These are phyloP conservation scores for Misopates orontium DNA, from an alignment of 257 asterid genomes.

Conservation along the genomic window DNA sequence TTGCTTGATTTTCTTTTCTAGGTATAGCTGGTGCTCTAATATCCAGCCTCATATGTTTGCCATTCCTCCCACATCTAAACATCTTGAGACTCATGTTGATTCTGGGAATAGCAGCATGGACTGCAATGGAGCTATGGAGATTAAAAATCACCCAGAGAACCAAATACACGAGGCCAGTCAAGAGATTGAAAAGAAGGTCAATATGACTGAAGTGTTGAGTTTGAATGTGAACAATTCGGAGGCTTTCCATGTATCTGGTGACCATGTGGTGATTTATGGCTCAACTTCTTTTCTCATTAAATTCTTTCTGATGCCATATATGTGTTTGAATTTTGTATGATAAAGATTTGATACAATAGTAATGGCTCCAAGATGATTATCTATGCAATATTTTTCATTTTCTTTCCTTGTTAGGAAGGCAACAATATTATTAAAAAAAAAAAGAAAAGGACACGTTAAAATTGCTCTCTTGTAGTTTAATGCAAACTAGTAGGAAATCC, in stretches of 20 bases:
- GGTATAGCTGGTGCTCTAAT: conserved; percentile 79
- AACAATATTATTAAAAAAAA: background rate
- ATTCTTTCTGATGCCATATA: background rate
- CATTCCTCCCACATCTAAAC: conserved; percentile 35
- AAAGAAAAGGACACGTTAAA: background rate
- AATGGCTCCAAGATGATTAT: too few species aligned
- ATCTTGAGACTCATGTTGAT: conserved; percentile 33
- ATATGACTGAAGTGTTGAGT: too few species aligned
- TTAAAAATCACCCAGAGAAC: conserved; percentile 29
- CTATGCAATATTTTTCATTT: too few species aligned
- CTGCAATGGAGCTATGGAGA: conserved; percentile 32
- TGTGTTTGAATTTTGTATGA: conserved; percentile 1
- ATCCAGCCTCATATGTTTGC: conserved; percentile 36
- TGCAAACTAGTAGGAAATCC: conserved; percentile 13
- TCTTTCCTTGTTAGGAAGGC: too few species aligned
- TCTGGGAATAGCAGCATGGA: conserved; percentile 34
- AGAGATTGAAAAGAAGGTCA: conserved; percentile 30
- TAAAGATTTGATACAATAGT: too few species aligned
- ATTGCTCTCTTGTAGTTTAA: conserved; percentile 1
- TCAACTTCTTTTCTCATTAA: background rate
- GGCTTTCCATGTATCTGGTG: conserved; percentile 28
- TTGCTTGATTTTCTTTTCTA: conserved; percentile 34
- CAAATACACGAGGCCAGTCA: conserved; percentile 33
- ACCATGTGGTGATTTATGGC: conserved; percentile 42
- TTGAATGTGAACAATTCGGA: conserved; percentile 38